Evolutionary conservation across 495 filamentous ascomycete species (phyloP).

Genomic region (Amphirosellinia nigrospora): DNA sequence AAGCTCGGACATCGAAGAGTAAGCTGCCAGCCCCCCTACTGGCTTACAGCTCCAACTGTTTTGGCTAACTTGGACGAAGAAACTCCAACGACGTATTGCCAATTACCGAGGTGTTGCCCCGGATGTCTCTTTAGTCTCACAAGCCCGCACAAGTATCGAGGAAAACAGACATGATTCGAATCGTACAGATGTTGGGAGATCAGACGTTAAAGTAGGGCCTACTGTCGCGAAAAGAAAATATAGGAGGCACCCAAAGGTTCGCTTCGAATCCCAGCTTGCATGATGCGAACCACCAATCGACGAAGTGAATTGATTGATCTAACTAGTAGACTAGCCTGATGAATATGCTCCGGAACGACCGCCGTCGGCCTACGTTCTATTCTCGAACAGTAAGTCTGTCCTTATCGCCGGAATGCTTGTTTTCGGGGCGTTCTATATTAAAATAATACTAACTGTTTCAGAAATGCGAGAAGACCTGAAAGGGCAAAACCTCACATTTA

Average conservation of each 20-base stretch:
- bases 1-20: constrained; percentile 81
- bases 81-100: constrained; percentile 58
- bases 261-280: constrained; percentile 27
- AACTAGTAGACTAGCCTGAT: constrained; percentile 58
- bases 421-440: neutral
- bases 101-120: constrained; percentile 65
- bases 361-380: constrained; percentile 82
- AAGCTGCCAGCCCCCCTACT: constrained; percentile 38
- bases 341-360: constrained; percentile 79
- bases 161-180: constrained; percentile 43
- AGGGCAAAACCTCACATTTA: constrained; percentile 74
- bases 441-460: constrained; percentile 34
- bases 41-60: constrained; percentile 11
- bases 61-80: constrained; percentile 43
- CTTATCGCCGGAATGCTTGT: too few species aligned
- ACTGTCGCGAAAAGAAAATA: constrained; percentile 70
- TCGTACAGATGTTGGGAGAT: constrained; percentile 38
- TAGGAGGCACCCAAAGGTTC: constrained; percentile 77
- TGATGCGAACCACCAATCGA: neutral
- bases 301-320: constrained; percentile 12
- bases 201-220: constrained; percentile 43
- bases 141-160: constrained; percentile 46
- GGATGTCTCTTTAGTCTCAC: constrained; percentile 49
- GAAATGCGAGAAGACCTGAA: constrained; percentile 77
- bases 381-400: constrained; percentile 72